These are phyloP conservation scores for Cyclotella kingstonii DNA, from an alignment of 108 stramenopile species.

Conservation along the genomic window DNA sequence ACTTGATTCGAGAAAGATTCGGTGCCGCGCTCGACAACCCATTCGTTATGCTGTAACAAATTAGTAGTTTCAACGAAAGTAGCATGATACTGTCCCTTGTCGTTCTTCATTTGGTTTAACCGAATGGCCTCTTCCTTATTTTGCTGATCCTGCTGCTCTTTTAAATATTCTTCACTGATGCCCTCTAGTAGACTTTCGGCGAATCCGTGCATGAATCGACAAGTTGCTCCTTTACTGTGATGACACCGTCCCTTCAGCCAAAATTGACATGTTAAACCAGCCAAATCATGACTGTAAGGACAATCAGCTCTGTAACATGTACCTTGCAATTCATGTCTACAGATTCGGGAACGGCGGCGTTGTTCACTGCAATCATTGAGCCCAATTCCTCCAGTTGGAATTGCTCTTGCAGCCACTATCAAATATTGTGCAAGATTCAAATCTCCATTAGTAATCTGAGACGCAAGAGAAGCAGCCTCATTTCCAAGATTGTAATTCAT, in stretches of 20 bases:
- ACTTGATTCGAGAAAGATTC: not conserved
- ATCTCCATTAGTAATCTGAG: conserved; percentile 56
- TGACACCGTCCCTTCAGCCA: conserved; percentile 77
- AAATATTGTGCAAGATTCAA: conserved; percentile 74
- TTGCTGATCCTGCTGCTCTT: conserved; percentile 10
- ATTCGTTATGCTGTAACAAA: conserved; percentile 19
- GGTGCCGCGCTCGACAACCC: conserved; percentile 11
- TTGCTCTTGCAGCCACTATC: conserved; percentile 59
- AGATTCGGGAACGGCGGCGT: conserved; percentile 37
- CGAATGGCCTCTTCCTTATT: not conserved
- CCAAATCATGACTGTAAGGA: conserved; percentile 74
- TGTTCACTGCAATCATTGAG: not conserved
- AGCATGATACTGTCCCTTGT: conserved; percentile 2
- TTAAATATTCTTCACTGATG: conserved; percentile 26
- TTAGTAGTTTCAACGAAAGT: conserved; percentile 12
- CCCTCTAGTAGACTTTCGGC: conserved; percentile 58
- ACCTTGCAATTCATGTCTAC: conserved; percentile 69
- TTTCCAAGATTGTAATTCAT: conserved; percentile 61
- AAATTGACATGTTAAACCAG: conserved; percentile 71
- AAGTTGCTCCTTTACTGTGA: conserved; percentile 13
- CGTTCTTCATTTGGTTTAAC: conserved; percentile 4
- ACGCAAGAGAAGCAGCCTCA: conserved; percentile 58
- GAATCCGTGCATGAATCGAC: conserved; percentile 75
- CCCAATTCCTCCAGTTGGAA: conserved; percentile 33
- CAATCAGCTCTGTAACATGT: conserved; percentile 80